Percentiles rank a stretch among this genome's conserved stretches.
Evolutionary conservation across 306 rosid genomes (phyloP).

Genomic region (Cucumis cinereus): DNA sequence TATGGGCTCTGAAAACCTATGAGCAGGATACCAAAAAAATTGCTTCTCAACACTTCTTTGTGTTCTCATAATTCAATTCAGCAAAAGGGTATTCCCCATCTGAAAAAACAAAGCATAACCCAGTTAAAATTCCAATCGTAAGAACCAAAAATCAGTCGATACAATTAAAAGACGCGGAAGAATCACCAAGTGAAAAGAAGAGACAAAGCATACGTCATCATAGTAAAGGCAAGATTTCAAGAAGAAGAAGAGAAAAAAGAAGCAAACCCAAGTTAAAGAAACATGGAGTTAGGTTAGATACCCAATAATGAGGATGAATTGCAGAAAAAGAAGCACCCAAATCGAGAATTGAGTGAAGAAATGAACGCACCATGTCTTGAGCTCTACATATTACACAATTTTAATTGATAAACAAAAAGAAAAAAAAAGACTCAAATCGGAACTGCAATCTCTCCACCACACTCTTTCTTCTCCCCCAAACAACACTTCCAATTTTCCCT

Average conservation of each 20-base stretch:
- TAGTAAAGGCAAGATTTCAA: constrained; percentile 14
- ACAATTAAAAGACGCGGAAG: not conserved
- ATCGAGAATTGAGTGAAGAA: constrained; percentile 30
- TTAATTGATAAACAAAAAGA: not conserved
- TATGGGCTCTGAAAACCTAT: constrained; percentile 17
- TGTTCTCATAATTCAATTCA: constrained; percentile 14
- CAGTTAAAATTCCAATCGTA: constrained; percentile 1
- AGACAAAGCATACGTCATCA: not conserved
- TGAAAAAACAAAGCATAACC: constrained; percentile 5
- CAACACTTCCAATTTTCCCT: not conserved
- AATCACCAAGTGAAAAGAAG: constrained; percentile 2
- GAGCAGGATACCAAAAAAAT: not conserved
- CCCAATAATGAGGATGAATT: constrained; percentile 32
- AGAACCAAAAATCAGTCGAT: not conserved
- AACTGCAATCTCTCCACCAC: constrained; percentile 20
- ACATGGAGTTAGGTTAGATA: constrained; percentile 16
- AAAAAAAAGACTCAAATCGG: not conserved
- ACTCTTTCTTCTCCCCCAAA: not conserved
- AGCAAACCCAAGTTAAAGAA: constrained; percentile 9
- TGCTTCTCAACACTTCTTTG: not conserved
- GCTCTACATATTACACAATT: constrained; percentile 5
- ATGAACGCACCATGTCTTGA: constrained; percentile 29
- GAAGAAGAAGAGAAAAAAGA: constrained; percentile 20
- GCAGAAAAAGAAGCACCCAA: constrained; percentile 35
- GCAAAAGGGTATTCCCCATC: constrained; percentile 27